Evolutionary conservation across 129 eudicot genomes (phyloP), one percentile per base, ranked within the genome.

Genomic region (Flaveria ramosissima): DNA sequence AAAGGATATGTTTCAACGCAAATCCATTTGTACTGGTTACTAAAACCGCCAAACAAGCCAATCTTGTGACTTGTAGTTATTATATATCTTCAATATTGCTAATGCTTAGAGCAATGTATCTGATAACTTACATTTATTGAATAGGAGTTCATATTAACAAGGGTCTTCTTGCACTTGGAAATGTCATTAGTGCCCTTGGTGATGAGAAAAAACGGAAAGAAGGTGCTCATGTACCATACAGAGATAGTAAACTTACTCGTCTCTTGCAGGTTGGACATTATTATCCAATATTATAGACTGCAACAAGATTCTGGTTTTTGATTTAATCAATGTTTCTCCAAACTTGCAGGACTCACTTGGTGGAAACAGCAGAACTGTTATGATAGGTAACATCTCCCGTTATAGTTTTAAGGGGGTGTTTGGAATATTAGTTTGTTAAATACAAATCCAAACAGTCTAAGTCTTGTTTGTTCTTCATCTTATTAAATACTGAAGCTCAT

Each of bases 101-200:
- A n/a, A n/a, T n/a, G n/a, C n/a, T n/a, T n/a, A n/a, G n/a, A n/a
- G n/a, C n/a, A n/a, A 42, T 2, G 32, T 71, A 55, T 76, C 62
- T 68, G 73, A 57, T 47, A 46, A 30, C 8, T 13, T 67, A 63
- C 16, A 19, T 68, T 56, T 63, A 32, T 70, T 80, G 60, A 52
- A 60, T 83, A 95, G 99, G 99, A 65, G 97, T 95, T 86, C 99
- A 95, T 86, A 95, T 95, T 73, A 95, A 95, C 87, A 95, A 85
- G 89, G 99, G 99, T 15, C 97, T 95, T 56, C 99, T 95, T 82
- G 97, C 99, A 45, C 99, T 95, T 71, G 99, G 99, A 21, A 95
- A 95, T 73, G 99, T 95, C 66, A 95, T 95, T n/a, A 95, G 99
- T 76, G 99, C 99, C 69, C 93, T 95, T 12, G 99, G 99, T 71